Evolutionary conservation across 768 basidiomycete genomes (phyloP), one percentile per base, ranked within the genome.

Genomic region (Boletus sp.): DNA sequence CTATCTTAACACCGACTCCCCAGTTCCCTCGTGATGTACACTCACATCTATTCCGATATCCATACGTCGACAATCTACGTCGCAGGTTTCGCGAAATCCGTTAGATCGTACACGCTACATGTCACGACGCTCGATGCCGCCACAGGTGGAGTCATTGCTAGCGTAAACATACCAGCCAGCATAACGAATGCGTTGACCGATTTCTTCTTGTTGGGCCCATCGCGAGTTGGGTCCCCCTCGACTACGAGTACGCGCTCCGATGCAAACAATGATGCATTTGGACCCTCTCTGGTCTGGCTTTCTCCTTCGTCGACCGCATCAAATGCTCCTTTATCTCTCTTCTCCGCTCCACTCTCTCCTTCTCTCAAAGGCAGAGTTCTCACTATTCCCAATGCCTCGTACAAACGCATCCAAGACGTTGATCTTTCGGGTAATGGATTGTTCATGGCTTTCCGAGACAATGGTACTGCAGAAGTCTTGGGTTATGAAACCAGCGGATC

Each of bases 11-110:
- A 34, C 45, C 15, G 23, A 49, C 27, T 13, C 5, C 8, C 9
- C 58, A 93, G 92, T 19, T 83, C 84, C 2, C 75, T 82, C 7
- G 75, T 84, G 7, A 72, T 88, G 29, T 83, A 86, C 67, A 81
- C 85, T 6, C 80, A 83, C 54, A 67, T 96, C 10, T 67, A 83
- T 8, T 58, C 78, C 0, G 83, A 85, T 2, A 67, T 74, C 1
- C 68, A 73, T 2, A 74, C 83, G 0, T 70, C 76, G 7, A 76
- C 83, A 0, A 61, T 93, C 34, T 93, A 83, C 60, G 67, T 79
- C 17, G 61, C 82, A 21, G 82, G 81, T 1, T 68, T 83, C 55
- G 65, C 67, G 8, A 75, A 70, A 56, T 77, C 67, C 10, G 45
- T 77, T 72, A 63, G 55, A 70, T 40, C 84, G 0, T 83, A 85